These are phyloP conservation scores for Paraconiothyrium brasiliense DNA, from an alignment of 2,329 filamentous ascomycete species.

Conservation along the genomic window DNA sequence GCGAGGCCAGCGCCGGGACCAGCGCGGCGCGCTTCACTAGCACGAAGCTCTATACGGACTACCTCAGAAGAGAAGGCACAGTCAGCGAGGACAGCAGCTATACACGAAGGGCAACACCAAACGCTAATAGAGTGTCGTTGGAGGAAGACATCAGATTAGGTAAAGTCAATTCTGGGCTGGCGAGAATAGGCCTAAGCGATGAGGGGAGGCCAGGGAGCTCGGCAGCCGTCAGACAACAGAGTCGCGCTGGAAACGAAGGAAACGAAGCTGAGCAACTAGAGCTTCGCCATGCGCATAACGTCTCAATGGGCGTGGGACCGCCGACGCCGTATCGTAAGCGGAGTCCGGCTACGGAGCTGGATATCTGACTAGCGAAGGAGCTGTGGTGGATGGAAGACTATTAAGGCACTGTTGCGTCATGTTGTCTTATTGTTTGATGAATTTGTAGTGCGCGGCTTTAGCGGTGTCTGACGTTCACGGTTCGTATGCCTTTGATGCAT, in stretches of 20 bases:
- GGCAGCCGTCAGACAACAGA: neutral
- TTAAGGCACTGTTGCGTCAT: neutral
- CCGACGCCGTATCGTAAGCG: conserved; percentile 1
- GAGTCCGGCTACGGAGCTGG: neutral
- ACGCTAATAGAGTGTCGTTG: neutral
- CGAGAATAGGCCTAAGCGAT: neutral
- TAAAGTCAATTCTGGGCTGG: conserved; percentile 1
- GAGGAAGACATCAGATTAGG: conserved; percentile 1
- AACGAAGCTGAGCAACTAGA: neutral
- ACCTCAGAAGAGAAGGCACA: conserved; percentile 27
- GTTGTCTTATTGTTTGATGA: neutral
- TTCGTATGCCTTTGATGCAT: too few species aligned
- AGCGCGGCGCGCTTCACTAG: conserved; percentile 20
- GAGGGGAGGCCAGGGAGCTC: neutral
- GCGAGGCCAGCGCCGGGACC: conserved; percentile 4
- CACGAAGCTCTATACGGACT: conserved; percentile 32
- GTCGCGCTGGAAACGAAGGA: neutral
- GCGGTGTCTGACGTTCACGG: too few species aligned
- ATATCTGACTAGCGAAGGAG: neutral
- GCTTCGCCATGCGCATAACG: neutral
- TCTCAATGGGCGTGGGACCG: neutral
- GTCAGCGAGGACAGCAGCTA: neutral
- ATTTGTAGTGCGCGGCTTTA: too few species aligned
- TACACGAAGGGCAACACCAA: neutral
- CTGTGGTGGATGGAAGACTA: neutral